Evolutionary conservation across 2,329 filamentous ascomycete species (phyloP).

Genomic region (Decorospora gaudefroyi): DNA sequence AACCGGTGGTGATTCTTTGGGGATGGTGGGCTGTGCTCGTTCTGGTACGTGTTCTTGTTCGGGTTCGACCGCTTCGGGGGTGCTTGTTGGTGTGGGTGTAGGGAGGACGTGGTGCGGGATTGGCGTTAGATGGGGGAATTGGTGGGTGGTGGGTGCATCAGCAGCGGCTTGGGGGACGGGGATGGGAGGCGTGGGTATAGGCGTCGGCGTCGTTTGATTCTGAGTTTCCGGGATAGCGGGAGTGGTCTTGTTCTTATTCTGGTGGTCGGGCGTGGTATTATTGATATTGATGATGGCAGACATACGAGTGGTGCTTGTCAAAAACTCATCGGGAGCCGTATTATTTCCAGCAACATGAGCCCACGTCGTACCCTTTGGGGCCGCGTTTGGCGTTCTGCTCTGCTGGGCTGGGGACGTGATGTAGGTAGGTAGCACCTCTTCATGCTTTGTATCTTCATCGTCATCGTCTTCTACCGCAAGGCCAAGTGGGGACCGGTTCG

Average conservation of each 20-base stretch:
- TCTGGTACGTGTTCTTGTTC: neutral
- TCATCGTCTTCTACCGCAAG: conserved; percentile 1
- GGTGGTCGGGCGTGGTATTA: too few relatives aligned
- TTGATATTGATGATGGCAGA: too few relatives aligned
- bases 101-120: neutral
- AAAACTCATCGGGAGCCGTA: too few relatives aligned
- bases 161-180: neutral
- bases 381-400: neutral
- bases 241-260: neutral
- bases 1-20: neutral
- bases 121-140: neutral
- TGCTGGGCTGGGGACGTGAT: neutral
- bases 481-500: neutral
- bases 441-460: conserved; percentile 1
- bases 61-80: neutral
- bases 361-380: conserved; percentile 11
- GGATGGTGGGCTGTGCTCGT: neutral
- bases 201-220: neutral
- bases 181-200: neutral
- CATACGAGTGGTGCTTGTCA: too few relatives aligned
- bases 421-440: neutral
- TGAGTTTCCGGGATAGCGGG: neutral
- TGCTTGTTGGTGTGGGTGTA: neutral
- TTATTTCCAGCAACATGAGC: conserved; percentile 10
- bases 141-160: neutral